A percentile compares a stretch with the other conserved stretches of the same genome.
Evolutionary conservation across 495 filamentous ascomycete genomes (phyloP).

Genomic region (Oidiodendron maius): DNA sequence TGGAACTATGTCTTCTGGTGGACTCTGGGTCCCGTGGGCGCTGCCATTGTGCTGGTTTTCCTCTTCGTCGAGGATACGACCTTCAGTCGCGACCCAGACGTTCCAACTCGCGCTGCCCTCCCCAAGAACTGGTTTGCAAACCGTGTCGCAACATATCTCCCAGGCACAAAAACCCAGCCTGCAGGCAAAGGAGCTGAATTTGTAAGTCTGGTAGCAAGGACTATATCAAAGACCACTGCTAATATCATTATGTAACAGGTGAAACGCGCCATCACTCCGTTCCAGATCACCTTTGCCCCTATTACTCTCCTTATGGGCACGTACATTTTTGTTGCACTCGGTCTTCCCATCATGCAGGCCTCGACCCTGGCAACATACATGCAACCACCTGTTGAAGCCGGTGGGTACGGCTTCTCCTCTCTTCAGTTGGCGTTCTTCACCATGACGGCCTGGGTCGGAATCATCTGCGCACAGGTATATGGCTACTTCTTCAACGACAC

Average conservation of each 20-base stretch:
- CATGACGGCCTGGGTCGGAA: conserved; percentile 40
- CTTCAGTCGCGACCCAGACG: conserved; percentile 16
- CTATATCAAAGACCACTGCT: neutral
- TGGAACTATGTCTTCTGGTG: conserved; percentile 45
- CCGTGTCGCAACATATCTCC: conserved; percentile 37
- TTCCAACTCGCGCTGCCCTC: conserved; percentile 17
- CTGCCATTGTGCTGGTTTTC: conserved; percentile 33
- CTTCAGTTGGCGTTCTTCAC: conserved; percentile 26
- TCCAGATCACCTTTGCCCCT: conserved; percentile 36
- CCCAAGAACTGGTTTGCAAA: conserved; percentile 28
- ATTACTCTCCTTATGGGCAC: conserved; percentile 36
- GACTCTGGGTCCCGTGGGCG: conserved; percentile 34
- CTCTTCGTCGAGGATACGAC: conserved; percentile 40
- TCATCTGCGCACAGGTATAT: conserved; percentile 32
- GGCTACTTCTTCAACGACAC: conserved; percentile 38
- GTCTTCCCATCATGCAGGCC: conserved; percentile 31
- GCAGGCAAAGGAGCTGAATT: conserved; percentile 24
- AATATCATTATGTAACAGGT: neutral
- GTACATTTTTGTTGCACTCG: conserved; percentile 38
- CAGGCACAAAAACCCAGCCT: conserved; percentile 27
- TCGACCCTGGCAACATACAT: conserved; percentile 31
- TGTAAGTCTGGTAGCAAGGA: neutral
- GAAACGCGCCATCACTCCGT: conserved; percentile 26
- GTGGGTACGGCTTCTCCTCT: conserved; percentile 42
- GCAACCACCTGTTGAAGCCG: conserved; percentile 30